These are phyloP conservation scores for Hypoxylon trugodes DNA, from an alignment of 495 filamentous ascomycete species.

Conservation along the genomic window DNA sequence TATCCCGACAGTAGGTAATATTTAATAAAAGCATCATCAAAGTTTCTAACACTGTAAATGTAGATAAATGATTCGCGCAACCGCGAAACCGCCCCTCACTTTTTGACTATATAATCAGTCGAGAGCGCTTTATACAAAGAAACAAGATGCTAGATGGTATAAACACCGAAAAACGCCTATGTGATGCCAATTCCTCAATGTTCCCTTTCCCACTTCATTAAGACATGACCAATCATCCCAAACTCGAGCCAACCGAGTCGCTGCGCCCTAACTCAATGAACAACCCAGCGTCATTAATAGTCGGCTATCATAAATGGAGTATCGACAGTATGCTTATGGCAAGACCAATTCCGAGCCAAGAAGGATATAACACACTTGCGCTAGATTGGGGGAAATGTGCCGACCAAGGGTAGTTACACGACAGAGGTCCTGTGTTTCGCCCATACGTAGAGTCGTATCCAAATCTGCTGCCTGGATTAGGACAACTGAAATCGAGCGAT, in stretches of 20 bases:
- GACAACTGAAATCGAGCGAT: conserved; percentile 80
- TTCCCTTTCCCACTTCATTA: conserved; percentile 10
- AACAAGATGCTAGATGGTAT: conserved; percentile 18
- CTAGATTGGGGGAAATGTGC: conserved; percentile 45
- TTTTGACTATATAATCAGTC: conserved; percentile 3
- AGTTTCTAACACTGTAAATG: conserved; percentile 5
- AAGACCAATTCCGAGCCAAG: conserved; percentile 30
- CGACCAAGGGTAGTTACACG: conserved; percentile 59
- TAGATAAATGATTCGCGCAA: not conserved
- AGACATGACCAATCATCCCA: conserved; percentile 11
- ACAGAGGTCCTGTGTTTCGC: conserved; percentile 30
- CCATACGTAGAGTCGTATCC: conserved; percentile 76
- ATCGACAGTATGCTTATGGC: conserved; percentile 21
- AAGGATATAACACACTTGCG: conserved; percentile 16
- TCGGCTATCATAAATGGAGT: not conserved
- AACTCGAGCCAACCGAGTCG: conserved; percentile 2
- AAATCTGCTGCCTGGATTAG: conserved; percentile 52
- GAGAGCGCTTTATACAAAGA: conserved; percentile 1
- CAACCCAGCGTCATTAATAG: not conserved
- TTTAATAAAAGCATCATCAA: not conserved
- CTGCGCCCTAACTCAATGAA: conserved; percentile 19
- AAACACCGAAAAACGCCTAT: conserved; percentile 31
- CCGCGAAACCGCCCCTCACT: conserved; percentile 3
- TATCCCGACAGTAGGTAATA: not conserved
- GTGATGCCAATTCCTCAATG: conserved; percentile 24